Conservation (phyloP, 352 stramenopile genomes). For the Globisporangium sylvaticum region DNA sequence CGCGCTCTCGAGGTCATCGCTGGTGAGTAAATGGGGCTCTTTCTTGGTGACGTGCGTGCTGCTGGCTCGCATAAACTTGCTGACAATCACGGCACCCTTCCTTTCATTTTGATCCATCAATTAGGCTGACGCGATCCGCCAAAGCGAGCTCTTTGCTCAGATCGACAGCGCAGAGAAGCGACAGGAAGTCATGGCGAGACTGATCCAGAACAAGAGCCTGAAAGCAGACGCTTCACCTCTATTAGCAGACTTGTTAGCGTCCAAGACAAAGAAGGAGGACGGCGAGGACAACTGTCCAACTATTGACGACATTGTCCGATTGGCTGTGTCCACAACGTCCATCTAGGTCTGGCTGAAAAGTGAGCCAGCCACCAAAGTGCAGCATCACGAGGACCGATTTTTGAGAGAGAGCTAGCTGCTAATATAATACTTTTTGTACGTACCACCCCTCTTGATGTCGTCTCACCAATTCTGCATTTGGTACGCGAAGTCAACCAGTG, state of each 20-base stretch:
- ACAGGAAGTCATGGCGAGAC: conserved; percentile 29
- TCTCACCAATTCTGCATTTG: conserved; percentile 75
- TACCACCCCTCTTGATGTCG: not conserved
- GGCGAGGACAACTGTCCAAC: not conserved
- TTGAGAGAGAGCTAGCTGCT: not conserved
- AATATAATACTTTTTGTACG: conserved; percentile 15
- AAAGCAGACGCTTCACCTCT: not conserved
- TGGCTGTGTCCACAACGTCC: conserved; percentile 21
- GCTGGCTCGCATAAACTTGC: not conserved
- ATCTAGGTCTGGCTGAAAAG: not conserved
- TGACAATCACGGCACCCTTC: not conserved
- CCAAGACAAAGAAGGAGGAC: not conserved
- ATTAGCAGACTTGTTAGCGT: conserved; percentile 5
- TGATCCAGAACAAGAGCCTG: conserved; percentile 9
- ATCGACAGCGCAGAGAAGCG: conserved; percentile 48
- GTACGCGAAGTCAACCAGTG: conserved; percentile 62
- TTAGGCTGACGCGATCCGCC: conserved; percentile 23
- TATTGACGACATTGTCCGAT: conserved; percentile 15
- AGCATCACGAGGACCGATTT: not conserved
- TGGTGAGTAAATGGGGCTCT: conserved; percentile 27
- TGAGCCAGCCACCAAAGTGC: not conserved
- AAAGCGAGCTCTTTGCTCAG: conserved; percentile 28
- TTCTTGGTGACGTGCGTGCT: not conserved
- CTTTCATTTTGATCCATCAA: not conserved
- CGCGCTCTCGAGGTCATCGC: conserved; percentile 33